Base-by-base conservation (phyloP, 352 stramenopile species). In the Phytophthora pseudosyringae region DNA sequence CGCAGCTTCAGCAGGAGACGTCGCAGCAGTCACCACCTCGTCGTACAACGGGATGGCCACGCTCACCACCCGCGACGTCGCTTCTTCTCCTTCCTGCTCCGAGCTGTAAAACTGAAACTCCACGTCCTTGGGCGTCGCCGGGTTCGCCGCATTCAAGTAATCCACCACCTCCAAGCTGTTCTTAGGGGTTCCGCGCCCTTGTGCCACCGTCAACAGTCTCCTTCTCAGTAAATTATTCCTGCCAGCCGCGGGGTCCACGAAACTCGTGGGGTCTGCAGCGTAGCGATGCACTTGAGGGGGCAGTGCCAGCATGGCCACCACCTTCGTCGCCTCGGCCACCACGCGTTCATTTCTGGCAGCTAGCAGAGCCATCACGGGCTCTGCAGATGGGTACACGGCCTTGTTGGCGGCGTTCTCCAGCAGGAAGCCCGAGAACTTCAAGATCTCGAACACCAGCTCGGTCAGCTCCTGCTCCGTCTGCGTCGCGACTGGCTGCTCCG, bases 331-430 rank as follows among this genome's bases (percentile, higher is more conserved):
- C 60, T 94, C 84, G 48, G 80, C 74, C 31, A 80, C 78, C 15
- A 96, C 51, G 6, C 75, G 77, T 32, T 96, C 86, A 46, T 89
- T 90, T 29, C 80, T 73, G 16, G 88, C 86, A 18, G 69, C 81
- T 16, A 96, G 46, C 8, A 90, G 76, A 47, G 71, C 70, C 29
- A 75, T 59, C 8, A 87, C 67, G 21, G 51, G 65, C 59, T 93
- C 81, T 12, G 77, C 52, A 4, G 83, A 90, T 56, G 76, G 73
- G 59, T 88, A 96, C 25, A 83, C 54, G 26, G 88, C 80, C 62
- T 96, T 96, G 65, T 93, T 91, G 5, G 76, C 73, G 2, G 88
- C 73, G 54, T 96, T 96, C 33, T 94, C 85, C 35, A 94, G 76
- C 41, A 96, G 55, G 38, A 91, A 81, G 12, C 81, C 83, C 4